Evolutionary conservation across 345 rosid species (phyloP), one percentile per base, ranked within the genome.

Genomic region (Eucalyptus decipiens): DNA sequence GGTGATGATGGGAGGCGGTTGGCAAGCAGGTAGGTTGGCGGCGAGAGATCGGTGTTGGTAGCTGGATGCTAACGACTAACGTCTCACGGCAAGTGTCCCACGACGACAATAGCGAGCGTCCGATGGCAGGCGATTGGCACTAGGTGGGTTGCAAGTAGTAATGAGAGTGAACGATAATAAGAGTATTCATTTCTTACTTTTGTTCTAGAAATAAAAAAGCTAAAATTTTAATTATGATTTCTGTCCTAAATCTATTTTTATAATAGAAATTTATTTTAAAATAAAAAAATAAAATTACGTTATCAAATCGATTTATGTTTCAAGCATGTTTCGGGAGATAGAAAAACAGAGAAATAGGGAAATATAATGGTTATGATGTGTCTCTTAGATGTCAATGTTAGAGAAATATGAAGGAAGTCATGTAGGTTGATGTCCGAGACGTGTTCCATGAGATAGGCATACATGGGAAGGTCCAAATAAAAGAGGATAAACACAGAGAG

Each of bases 61-160:
- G 0, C 0, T 52, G 11, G 58, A 52, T 26, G 58, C 11, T 8
- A 0, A 52, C 26, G 0, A 52, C 0, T 5, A 0, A 0, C 26
- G 0, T 52, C 58, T 52, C 1, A 1, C 2, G 26, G 1, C 1
- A 8, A 0, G 58, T 52, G 11, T 52, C 11, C 58, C 0, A 0
- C 1, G 1, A 0, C 1, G 0, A 52, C 26, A 21, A 52, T 5
- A 21, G 0, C 1, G 1, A 52, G 24, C 0, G 1, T 52, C 11
- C 0, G 0, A 19, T 52, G 58, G 58, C 1, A 8, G 0, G 26
- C 1, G 0, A 52, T 52, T 52, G 0, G 26, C 0, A 10, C 26
- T 52, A 8, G 5, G 26, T 52, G 58, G 58, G 58, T 52, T 8
- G 58, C 1, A 4, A 0, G 26, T 52, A 52, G 26, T 52, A 52